Percentiles rank a stretch among this genome's conserved stretches.
Evolutionary conservation across 192 early-diverging fungal species (phyloP).

Genomic region (Coemansia sp.): DNA sequence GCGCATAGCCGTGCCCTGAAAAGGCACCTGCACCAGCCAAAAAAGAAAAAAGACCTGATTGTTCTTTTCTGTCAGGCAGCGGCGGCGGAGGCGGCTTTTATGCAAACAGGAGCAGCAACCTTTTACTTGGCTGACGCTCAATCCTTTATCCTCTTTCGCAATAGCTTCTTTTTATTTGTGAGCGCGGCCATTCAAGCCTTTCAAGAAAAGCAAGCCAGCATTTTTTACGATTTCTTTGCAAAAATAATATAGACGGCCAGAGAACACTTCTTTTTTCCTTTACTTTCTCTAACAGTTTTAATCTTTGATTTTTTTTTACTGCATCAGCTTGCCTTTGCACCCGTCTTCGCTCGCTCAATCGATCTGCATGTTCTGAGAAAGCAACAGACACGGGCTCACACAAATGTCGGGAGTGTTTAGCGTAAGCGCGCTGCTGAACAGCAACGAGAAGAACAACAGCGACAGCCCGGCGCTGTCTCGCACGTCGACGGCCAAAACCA

Average conservation of each 20-base stretch:
- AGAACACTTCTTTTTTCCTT: conserved; percentile 11
- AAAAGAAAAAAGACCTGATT: no score
- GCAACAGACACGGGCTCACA: not conserved
- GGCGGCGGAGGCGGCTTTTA: not conserved
- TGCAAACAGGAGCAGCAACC: no score
- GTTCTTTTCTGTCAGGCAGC: not conserved
- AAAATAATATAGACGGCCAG: not conserved
- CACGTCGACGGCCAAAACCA: not conserved
- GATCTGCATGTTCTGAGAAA: not conserved
- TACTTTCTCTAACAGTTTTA: not conserved
- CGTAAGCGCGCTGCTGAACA: conserved; percentile 44
- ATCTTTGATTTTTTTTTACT: not conserved
- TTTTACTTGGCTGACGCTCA: not conserved
- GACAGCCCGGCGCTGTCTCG: conserved; percentile 2
- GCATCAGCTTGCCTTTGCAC: not conserved
- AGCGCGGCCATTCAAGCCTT: not conserved
- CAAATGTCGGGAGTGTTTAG: conserved; percentile 23
- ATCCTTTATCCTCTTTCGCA: conserved; percentile 4
- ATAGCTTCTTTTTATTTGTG: not conserved
- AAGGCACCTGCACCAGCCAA: not conserved
- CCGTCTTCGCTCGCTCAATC: not conserved
- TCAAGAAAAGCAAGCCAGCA: not conserved
- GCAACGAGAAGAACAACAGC: conserved; percentile 4
- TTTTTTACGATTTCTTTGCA: conserved; percentile 1
- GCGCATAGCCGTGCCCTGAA: not conserved